These are phyloP conservation scores for Eutrema salsugineum DNA, from an alignment of 441 rosid genomes.

Conservation along the genomic window DNA sequence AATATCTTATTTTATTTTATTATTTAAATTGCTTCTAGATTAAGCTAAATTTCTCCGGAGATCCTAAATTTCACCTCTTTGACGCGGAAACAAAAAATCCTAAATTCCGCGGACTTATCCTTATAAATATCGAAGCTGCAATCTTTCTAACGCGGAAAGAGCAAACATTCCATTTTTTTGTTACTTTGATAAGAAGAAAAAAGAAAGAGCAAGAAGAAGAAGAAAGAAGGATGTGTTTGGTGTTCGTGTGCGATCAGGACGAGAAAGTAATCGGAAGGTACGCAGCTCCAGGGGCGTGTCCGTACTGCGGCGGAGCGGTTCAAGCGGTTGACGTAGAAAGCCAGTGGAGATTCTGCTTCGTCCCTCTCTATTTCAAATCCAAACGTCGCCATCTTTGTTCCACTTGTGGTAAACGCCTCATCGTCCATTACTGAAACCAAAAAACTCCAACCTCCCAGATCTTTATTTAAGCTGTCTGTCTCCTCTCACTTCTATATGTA, in stretches of 20 bases:
- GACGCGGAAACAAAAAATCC: constrained; percentile 22
- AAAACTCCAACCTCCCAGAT: not conserved
- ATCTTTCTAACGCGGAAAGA: not conserved
- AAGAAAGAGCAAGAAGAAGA: not conserved
- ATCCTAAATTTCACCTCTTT: not conserved
- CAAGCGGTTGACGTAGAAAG: constrained; percentile 72
- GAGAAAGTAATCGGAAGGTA: constrained; percentile 71
- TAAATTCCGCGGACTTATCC: not conserved
- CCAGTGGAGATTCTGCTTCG: constrained; percentile 81
- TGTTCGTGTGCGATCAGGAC: constrained; percentile 71
- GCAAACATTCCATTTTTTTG: not conserved
- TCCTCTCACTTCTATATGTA: not conserved
- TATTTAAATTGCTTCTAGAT: constrained; percentile 32
- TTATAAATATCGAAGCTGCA: constrained; percentile 8
- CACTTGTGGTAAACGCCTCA: constrained; percentile 58
- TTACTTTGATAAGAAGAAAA: not conserved
- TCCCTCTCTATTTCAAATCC: constrained; percentile 57
- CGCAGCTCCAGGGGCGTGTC: constrained; percentile 76
- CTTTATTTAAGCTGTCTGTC: not conserved
- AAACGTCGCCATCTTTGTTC: constrained; percentile 60
- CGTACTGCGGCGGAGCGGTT: constrained; percentile 81
- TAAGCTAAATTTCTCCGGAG: constrained; percentile 20
- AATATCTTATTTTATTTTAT: too few relatives aligned
- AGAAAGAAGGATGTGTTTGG: constrained; percentile 55
- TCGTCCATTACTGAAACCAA: constrained; percentile 14